Percentiles rank a stretch among this genome's conserved stretches.
Evolutionary conservation across 257 asterid species (phyloP).

Genomic region (Rubia yunnanensis): DNA sequence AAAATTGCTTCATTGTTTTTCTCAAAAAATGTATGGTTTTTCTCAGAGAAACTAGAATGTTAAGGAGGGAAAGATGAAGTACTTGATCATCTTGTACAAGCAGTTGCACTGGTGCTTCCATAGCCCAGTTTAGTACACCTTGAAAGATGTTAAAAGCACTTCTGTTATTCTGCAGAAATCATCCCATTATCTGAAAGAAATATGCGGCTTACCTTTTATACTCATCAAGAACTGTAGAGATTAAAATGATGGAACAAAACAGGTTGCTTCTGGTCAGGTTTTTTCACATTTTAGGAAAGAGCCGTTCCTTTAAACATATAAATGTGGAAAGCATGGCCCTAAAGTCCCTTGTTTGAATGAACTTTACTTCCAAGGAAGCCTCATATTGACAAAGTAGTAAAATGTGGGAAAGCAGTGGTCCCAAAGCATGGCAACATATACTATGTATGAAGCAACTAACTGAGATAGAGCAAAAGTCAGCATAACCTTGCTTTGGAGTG

Average conservation of each 20-base stretch:
- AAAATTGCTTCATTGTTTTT: background rate
- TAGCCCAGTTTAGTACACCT: conserved; percentile 8
- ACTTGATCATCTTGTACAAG: conserved; percentile 23
- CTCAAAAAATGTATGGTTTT: background rate
- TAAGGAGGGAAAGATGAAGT: background rate
- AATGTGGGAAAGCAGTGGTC: background rate
- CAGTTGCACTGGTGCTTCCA: conserved; percentile 17
- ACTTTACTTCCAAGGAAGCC: conserved; percentile 4
- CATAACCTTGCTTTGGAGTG: too few species aligned
- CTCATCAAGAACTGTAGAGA: background rate
- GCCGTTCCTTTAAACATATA: background rate
- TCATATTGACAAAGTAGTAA: background rate
- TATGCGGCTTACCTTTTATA: background rate
- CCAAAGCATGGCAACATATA: background rate
- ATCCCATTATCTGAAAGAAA: background rate
- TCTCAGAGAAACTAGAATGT: conserved; percentile 1
- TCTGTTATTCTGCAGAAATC: background rate
- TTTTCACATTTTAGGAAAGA: background rate
- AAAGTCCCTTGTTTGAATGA: background rate
- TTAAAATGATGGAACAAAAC: background rate
- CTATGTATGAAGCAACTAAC: background rate
- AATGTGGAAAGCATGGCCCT: background rate
- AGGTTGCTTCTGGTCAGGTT: background rate
- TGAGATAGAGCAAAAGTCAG: too few species aligned
- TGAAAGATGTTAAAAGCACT: background rate